Evolutionary conservation across 2,329 filamentous ascomycete genomes (phyloP), one percentile per base, ranked within the genome.

Genomic region (Graphium sp.): DNA sequence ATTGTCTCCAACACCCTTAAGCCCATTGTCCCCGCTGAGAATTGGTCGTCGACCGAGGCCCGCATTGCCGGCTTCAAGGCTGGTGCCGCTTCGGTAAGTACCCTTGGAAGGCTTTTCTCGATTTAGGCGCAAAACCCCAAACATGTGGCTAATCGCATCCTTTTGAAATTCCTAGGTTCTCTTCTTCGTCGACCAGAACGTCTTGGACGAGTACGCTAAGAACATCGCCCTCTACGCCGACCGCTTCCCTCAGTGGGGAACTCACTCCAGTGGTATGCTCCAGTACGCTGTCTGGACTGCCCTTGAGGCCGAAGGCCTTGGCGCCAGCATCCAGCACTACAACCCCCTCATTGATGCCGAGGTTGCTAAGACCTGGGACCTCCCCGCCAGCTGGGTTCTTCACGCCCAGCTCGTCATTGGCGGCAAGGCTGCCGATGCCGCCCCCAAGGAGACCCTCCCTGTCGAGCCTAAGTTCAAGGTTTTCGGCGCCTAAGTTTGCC

Each of bases 271-370:
- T 48, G 85, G 67, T 51, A 93, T 93, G 72, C 68, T 81, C 45
- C 80, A 93, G 60, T 78, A 69, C 55, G 60, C 71, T 38, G 49
- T 83, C 40, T 93, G 84, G 84, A 75, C 74, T 12, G 79, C 75
- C 4, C 70, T 93, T 32, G 79, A 85, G 56, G 64, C 74, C 35
- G 82, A 89, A 49, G 83, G 84, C 18, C 68, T 91, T 32, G 83
- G 83, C 39, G 79, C 76, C 48, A 92, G 85, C 63, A 65, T 93
- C 30, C 84, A 93, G 64, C 84, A 93, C 60, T 92, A 92, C 64
- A 89, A 83, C 66, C 83, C 83, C 13, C 53, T 93, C 33, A 70
- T 91, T 41, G 78, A 92, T 55, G 61, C 64, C 38, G 70, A 74
- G 56, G 76, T 84, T 30, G 55, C 64, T 24, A 58, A 54, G 35